Evolutionary conservation across 345 rosid species (phyloP).

Genomic region (Pistacia vera): DNA sequence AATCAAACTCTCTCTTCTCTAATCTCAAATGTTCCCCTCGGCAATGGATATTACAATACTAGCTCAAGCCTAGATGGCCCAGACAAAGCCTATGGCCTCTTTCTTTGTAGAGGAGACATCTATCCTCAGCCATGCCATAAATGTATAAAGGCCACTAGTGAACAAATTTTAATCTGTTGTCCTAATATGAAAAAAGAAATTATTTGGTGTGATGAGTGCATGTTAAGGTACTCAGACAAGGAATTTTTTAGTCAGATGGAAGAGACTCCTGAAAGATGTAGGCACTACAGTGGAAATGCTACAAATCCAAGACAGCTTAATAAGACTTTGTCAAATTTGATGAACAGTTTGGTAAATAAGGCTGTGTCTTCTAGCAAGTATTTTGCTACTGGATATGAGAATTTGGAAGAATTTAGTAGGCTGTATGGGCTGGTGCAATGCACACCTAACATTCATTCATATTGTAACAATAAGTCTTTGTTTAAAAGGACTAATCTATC

Average conservation of each 20-base stretch:
- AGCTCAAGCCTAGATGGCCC: slow-evolving; percentile 1
- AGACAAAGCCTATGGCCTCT: slow-evolving; percentile 11
- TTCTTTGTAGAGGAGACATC: slow-evolving; percentile 25
- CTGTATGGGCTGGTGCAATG: too few species aligned
- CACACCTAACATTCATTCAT: too few species aligned
- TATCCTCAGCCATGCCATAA: background rate
- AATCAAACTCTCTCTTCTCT: slow-evolving; percentile 21
- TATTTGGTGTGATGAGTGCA: slow-evolving; percentile 28
- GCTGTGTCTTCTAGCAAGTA: too few species aligned
- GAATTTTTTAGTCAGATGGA: slow-evolving; percentile 26
- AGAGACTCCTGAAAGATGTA: slow-evolving; percentile 2
- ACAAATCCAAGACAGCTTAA: slow-evolving; percentile 27
- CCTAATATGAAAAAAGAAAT: slow-evolving; percentile 34
- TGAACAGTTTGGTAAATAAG: too few species aligned
- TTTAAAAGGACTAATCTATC: too few species aligned
- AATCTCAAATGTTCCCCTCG: background rate
- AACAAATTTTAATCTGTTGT: slow-evolving; percentile 23
- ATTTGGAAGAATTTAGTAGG: too few species aligned
- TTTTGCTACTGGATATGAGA: too few species aligned
- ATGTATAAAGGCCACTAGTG: slow-evolving; percentile 8
- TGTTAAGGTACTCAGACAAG: slow-evolving; percentile 41
- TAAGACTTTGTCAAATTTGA: background rate
- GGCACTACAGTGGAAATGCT: background rate
- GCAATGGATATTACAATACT: slow-evolving; percentile 13
- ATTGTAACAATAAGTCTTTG: too few species aligned